These are phyloP conservation scores for Anthracocystis setariae DNA, from an alignment of 1,284 basidiomycete genomes.

Conservation along the genomic window DNA sequence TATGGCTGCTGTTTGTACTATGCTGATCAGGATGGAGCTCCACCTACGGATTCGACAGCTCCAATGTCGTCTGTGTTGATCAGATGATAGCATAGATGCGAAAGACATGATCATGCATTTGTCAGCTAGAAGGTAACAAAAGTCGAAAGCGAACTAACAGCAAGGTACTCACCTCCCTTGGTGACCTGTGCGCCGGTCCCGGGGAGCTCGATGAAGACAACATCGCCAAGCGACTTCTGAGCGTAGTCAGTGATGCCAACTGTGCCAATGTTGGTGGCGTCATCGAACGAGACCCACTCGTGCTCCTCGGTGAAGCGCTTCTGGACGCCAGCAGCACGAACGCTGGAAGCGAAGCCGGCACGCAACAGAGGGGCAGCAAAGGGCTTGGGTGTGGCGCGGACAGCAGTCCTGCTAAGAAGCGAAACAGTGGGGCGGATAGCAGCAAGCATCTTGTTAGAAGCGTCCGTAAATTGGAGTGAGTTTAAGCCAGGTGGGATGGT, in stretches of 20 bases:
- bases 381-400: constrained; percentile 38
- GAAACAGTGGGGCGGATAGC: constrained; percentile 32
- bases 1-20: not conserved
- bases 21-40: too few species aligned
- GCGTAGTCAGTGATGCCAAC: constrained; percentile 94
- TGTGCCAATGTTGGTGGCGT: constrained; percentile 80
- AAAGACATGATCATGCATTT: too few species aligned
- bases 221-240: constrained; percentile 90
- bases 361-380: constrained; percentile 24
- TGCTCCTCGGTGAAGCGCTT: constrained; percentile 79
- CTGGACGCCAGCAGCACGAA: constrained; percentile 34
- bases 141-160: too few species aligned
- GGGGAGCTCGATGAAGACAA: constrained; percentile 96
- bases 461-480: not conserved
- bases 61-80: constrained; percentile 81
- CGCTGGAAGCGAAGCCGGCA: constrained; percentile 38
- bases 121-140: too few species aligned
- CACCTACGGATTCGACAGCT: constrained; percentile 84
- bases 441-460: constrained; percentile 24
- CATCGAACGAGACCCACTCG: constrained; percentile 86
- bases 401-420: constrained; percentile 23
- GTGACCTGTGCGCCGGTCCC: constrained; percentile 75
- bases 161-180: constrained; percentile 76
- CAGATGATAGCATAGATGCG: too few species aligned
- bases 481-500: constrained; percentile 8